Conservation (phyloP, 192 early-diverging fungal genomes). For the Hyaloraphidium curvatum region DNA sequence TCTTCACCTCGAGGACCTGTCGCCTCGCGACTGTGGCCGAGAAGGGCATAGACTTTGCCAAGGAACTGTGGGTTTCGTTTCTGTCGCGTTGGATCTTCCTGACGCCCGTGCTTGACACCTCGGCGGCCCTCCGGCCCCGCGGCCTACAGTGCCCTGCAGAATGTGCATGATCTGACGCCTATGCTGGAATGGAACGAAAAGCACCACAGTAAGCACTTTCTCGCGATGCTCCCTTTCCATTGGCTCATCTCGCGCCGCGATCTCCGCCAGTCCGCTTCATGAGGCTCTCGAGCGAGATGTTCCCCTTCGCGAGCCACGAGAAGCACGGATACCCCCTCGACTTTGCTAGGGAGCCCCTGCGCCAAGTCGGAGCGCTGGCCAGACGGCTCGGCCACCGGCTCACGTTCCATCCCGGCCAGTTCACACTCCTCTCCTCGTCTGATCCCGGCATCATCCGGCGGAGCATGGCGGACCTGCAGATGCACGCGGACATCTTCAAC, state of each 20-base stretch:
- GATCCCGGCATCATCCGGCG: conserved; percentile 12
- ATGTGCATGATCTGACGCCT: conserved; percentile 14
- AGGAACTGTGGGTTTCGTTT: too few relatives aligned
- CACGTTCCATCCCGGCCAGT: conserved; percentile 32
- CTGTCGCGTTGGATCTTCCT: too few relatives aligned
- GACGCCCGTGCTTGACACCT: too few relatives aligned
- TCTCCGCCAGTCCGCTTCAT: conserved; percentile 30
- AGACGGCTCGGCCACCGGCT: conserved; percentile 20
- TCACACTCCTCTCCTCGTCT: conserved; percentile 20
- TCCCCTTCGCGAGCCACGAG: conserved; percentile 26
- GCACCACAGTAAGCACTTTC: neutral
- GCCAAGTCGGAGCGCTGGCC: conserved; percentile 15
- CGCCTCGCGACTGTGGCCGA: conserved; percentile 17
- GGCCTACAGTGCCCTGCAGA: conserved; percentile 9
- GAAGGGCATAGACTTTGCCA: conserved; percentile 18
- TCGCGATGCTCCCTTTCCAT: too few relatives aligned
- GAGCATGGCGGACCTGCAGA: conserved; percentile 18
- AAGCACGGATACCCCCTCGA: conserved; percentile 10
- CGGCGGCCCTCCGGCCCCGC: too few relatives aligned
- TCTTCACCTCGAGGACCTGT: conserved; percentile 26
- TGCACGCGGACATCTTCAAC: conserved; percentile 24
- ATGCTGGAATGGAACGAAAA: conserved; percentile 25
- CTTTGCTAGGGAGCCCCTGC: conserved; percentile 17
- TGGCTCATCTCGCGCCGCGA: too few relatives aligned
- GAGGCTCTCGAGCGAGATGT: conserved; percentile 24